These are phyloP conservation scores for Prunus dulcis DNA, from an alignment of 306 rosid species.

Conservation along the genomic window DNA sequence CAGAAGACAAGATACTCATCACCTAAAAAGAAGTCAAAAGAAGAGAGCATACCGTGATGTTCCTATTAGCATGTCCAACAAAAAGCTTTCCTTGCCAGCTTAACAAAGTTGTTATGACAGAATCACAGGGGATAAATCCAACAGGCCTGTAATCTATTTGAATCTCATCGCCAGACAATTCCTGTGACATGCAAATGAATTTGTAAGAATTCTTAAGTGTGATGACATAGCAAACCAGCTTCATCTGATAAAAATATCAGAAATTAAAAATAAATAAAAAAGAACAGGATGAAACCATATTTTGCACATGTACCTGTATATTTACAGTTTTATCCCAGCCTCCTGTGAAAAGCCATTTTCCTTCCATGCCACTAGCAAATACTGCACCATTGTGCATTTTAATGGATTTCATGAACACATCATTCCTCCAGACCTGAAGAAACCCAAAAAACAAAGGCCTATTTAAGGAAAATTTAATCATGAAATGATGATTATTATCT, in stretches of 20 bases:
- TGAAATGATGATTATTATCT: not conserved
- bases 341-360: conserved; percentile 73
- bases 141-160: conserved; percentile 51
- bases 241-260: not conserved
- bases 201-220: conserved; percentile 12
- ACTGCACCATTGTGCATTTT: conserved; percentile 66
- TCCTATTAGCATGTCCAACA: conserved; percentile 68
- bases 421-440: conserved; percentile 84
- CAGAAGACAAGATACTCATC: not conserved
- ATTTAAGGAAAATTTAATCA: conserved; percentile 6
- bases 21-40: not conserved
- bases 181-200: conserved; percentile 39
- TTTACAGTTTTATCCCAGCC: conserved; percentile 79
- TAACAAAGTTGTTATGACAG: conserved; percentile 64
- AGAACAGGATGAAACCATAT: not conserved
- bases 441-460: conserved; percentile 22
- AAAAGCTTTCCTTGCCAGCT: conserved; percentile 73
- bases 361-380: conserved; percentile 58
- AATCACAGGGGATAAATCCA: conserved; percentile 57
- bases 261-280: not conserved
- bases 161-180: conserved; percentile 64
- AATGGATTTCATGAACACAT: conserved; percentile 49
- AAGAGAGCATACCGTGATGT: conserved; percentile 44
- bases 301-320: conserved; percentile 64
- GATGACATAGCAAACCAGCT: conserved; percentile 4